Evolutionary conservation across 2,329 filamentous ascomycete genomes (phyloP).

Genomic region (Neurospora sp.): DNA sequence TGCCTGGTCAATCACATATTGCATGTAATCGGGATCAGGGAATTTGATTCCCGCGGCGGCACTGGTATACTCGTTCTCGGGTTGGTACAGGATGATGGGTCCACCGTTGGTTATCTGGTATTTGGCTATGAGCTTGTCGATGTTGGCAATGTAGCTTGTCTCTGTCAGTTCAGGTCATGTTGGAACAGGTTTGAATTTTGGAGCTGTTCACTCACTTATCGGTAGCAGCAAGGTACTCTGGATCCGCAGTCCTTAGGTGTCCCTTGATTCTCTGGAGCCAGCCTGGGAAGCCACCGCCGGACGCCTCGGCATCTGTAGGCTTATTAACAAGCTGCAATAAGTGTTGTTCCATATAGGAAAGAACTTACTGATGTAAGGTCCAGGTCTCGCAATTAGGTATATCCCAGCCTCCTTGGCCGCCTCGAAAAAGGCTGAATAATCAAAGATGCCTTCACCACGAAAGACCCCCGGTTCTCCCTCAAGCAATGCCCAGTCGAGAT

Average conservation of each 20-base stretch:
- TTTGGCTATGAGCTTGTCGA: conserved; percentile 58
- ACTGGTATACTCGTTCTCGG: conserved; percentile 67
- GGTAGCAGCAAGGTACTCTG: conserved; percentile 55
- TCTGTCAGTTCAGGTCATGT: not conserved
- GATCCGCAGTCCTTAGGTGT: conserved; percentile 50
- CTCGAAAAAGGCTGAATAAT: conserved; percentile 64
- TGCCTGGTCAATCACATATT: conserved; percentile 59
- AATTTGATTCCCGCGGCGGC: conserved; percentile 39
- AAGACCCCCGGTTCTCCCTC: conserved; percentile 66
- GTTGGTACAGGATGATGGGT: conserved; percentile 67
- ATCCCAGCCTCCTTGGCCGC: conserved; percentile 64
- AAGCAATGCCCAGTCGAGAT: conserved; percentile 66
- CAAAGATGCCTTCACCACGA: conserved; percentile 60
- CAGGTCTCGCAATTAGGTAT: conserved; percentile 53
- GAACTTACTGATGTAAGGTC: conserved; percentile 14
- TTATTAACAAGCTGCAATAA: not conserved
- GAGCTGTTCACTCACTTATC: conserved; percentile 39
- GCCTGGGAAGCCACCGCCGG: conserved; percentile 70
- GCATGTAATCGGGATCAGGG: conserved; percentile 59
- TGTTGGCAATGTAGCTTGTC: conserved; percentile 46
- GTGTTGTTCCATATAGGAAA: not conserved
- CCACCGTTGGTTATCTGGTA: conserved; percentile 77
- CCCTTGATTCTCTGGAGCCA: conserved; percentile 65
- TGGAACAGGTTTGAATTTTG: not conserved
- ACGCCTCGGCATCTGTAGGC: conserved; percentile 51